A percentile compares a stretch with the other conserved stretches of the same genome.
phyloP scores from a whole-genome alignment of 2,329 filamentous ascomycete species.

The Trichoderma sp. region DNA sequence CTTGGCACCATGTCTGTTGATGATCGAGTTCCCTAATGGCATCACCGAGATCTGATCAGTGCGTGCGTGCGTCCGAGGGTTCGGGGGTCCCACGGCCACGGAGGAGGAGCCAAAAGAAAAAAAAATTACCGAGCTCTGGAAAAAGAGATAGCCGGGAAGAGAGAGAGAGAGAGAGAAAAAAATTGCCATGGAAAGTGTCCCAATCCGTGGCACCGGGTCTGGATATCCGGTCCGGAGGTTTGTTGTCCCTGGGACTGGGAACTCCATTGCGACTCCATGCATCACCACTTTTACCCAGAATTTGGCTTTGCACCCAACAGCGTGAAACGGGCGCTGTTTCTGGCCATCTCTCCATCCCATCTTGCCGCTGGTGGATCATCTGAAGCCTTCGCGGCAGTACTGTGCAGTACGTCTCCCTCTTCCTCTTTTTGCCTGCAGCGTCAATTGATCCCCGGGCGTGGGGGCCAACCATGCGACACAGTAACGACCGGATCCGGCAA shows the following conservation, averaged over 20 bases:
- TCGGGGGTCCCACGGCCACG: neutral
- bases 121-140: neutral
- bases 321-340: slow-evolving; percentile 3
- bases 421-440: neutral
- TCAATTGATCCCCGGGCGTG: slow-evolving; percentile 13
- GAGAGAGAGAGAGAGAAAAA: neutral
- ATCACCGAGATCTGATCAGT: slow-evolving; percentile 5
- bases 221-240: neutral
- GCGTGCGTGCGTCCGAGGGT: neutral
- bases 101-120: neutral
- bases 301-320: neutral
- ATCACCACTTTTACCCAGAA: neutral
- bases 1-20: slow-evolving; percentile 1
- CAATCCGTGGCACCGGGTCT: neutral
- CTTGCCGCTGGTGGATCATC: neutral
- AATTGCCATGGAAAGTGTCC: neutral
- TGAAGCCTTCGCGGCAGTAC: neutral
- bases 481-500: slow-evolving; percentile 8
- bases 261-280: neutral
- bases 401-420: neutral
- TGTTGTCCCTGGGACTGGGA: neutral
- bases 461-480: slow-evolving; percentile 17
- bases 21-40: neutral
- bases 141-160: neutral
- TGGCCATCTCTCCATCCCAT: slow-evolving; percentile 8